Conservation (phyloP, 75 land plant species). For the Picea sitchensis region DNA sequence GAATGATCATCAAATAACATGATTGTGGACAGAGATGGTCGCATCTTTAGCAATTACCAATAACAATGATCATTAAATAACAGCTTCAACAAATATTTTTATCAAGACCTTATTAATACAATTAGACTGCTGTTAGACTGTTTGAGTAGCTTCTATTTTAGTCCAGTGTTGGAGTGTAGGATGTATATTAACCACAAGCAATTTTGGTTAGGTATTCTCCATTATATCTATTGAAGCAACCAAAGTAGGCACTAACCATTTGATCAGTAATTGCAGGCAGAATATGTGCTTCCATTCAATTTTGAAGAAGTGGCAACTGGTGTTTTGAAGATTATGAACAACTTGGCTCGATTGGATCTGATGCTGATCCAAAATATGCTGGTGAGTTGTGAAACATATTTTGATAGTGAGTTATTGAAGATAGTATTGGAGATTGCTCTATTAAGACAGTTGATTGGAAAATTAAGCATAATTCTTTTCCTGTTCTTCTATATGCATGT, state of each 20-base stretch:
- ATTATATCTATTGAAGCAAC: neutral
- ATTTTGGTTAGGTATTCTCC: neutral
- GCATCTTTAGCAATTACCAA: neutral
- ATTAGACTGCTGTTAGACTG: neutral
- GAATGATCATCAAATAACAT: neutral
- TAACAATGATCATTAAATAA: neutral
- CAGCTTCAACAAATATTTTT: neutral
- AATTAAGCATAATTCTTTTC: neutral
- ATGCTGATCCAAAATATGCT: slow-evolving; percentile 71
- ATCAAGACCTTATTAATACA: neutral
- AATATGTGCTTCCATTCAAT: slow-evolving; percentile 74
- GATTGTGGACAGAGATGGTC: neutral
- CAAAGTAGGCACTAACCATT: neutral
- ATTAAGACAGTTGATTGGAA: neutral
- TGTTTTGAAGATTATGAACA: slow-evolving; percentile 87
- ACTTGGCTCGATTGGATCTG: slow-evolving; percentile 72
- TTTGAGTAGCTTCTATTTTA: neutral
- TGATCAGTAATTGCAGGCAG: slow-evolving; percentile 18
- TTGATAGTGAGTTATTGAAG: neutral
- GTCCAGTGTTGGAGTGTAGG: neutral
- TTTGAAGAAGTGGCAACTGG: slow-evolving; percentile 95
- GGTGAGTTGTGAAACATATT: slow-evolving; percentile 36
- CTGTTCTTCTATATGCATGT: neutral
- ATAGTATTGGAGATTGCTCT: neutral
- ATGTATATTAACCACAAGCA: neutral